Percentiles rank a stretch among this genome's conserved stretches.
Evolutionary conservation across 1,139 yeast genomes (phyloP).

Genomic region (Arxiozyma heterogenica): DNA sequence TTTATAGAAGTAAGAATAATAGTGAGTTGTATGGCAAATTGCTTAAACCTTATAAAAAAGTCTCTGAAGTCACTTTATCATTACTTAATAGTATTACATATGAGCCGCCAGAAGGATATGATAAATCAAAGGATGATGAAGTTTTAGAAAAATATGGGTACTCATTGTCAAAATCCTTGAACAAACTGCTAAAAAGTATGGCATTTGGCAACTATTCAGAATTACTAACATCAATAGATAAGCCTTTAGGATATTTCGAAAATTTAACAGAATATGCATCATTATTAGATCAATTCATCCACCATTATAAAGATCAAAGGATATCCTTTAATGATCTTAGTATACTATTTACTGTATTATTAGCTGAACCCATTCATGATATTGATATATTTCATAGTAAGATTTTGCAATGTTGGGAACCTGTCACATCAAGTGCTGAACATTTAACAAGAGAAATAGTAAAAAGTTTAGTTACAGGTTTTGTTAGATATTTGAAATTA

Average conservation of each 20-base stretch:
- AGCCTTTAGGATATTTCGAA: slow-evolving; percentile 10
- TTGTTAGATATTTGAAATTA: slow-evolving; percentile 11
- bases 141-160: slow-evolving; percentile 23
- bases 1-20: background rate
- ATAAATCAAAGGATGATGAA: slow-evolving; percentile 8
- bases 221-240: slow-evolving; percentile 12
- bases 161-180: slow-evolving; percentile 19
- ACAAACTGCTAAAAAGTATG: slow-evolving; percentile 8
- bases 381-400: slow-evolving; percentile 22
- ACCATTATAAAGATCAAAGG: slow-evolving; percentile 19
- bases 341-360: slow-evolving; percentile 11
- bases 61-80: background rate
- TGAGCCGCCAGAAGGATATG: background rate
- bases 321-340: slow-evolving; percentile 15
- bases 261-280: slow-evolving; percentile 22
- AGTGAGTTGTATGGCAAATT: background rate
- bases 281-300: slow-evolving; percentile 22
- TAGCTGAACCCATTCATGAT: slow-evolving; percentile 15
- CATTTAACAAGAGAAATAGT: slow-evolving; percentile 16
- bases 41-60: background rate
- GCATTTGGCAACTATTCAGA: slow-evolving; percentile 2
- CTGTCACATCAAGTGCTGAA: slow-evolving; percentile 14
- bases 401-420: slow-evolving; percentile 26
- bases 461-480: slow-evolving; percentile 15
- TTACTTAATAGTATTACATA: background rate